phyloP scores from a whole-genome alignment of 805 yeast species.

The Candida dajiaensis region DNA sequence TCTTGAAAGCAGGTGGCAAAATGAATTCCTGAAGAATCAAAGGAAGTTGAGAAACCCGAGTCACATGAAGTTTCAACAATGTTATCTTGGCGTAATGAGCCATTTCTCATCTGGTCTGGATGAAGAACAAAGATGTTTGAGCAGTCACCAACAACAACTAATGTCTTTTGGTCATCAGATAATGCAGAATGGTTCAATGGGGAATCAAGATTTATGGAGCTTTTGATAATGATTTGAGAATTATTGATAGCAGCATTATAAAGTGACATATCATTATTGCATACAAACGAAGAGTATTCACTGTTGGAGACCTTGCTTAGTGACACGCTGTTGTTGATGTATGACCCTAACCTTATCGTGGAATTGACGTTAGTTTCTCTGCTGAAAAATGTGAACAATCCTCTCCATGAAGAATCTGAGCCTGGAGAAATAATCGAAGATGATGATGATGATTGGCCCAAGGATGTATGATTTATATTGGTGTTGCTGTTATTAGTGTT shows the following conservation, averaged over 20 bases:
- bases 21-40: slow-evolving; percentile 65
- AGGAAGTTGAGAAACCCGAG: slow-evolving; percentile 78
- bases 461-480: slow-evolving; percentile 2
- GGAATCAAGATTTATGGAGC: slow-evolving; percentile 46
- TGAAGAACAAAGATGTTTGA: slow-evolving; percentile 51
- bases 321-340: slow-evolving; percentile 77
- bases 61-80: slow-evolving; percentile 57
- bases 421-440: slow-evolving; percentile 15
- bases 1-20: slow-evolving; percentile 84
- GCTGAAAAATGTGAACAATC: slow-evolving; percentile 55
- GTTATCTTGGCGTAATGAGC: slow-evolving; percentile 24
- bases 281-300: slow-evolving; percentile 54
- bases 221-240: slow-evolving; percentile 37
- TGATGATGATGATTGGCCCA: slow-evolving; percentile 13
- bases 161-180: slow-evolving; percentile 54
- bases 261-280: slow-evolving; percentile 77
- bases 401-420: slow-evolving; percentile 42
- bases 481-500: slow-evolving; percentile 14
- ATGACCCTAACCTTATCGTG: slow-evolving; percentile 64
- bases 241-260: slow-evolving; percentile 57
- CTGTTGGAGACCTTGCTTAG: slow-evolving; percentile 38
- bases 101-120: slow-evolving; percentile 30
- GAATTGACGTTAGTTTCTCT: slow-evolving; percentile 40
- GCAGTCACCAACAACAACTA: slow-evolving; percentile 75
- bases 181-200: slow-evolving; percentile 72